Base-by-base conservation (phyloP, 768 basidiomycete genomes). In the Russula foetens region DNA sequence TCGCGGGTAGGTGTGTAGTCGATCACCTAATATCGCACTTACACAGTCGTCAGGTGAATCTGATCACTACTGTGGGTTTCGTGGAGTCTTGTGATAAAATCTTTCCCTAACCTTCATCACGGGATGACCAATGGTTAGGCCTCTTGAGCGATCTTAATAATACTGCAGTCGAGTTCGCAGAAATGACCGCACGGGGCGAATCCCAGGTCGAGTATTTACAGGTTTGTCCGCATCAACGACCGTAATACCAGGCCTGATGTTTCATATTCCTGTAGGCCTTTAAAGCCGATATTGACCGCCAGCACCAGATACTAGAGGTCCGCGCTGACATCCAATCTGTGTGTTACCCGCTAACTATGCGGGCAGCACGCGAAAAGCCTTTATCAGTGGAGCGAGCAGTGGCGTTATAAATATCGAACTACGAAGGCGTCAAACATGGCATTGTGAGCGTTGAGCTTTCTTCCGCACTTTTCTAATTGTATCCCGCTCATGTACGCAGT, bases 321-420 rank as follows among this genome's bases (percentile, higher is more conserved):
- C 31, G 61, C 46, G 46, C 23, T 33, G 19, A 24, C 38, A 21
- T 58, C 35, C 2, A 48, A 17, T 7, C 24, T 2, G 39, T n/a
- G 14, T 8, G 15, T 14, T 33, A 41, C 23, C 39, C 26, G 3
- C 39, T 5, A 19, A 62, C 29, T 33, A 2, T 19, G 7, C 28
- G 31, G 24, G 15, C n/a, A 62, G 61, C 61, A 62, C 29, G 61
- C 61, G 17, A 43, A 23, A 7, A 11, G 17, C 1, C 56, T 62
- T 7, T 19, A 11, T 33, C 15, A 4, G 15, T 62, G 61, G 61
- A 14, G 51, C 9, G 24, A 26, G 11, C 3, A 8, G 45, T 62
- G 61, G 61, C 4, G 9, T 19, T n/a, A 15, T 35, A 53, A 2
- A 33, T 58, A 53, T 29, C 60, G 50, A 51, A n/a, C 0, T 3